phyloP scores from a whole-genome alignment of 257 asterid genomes.

The Ilex asprella region DNA sequence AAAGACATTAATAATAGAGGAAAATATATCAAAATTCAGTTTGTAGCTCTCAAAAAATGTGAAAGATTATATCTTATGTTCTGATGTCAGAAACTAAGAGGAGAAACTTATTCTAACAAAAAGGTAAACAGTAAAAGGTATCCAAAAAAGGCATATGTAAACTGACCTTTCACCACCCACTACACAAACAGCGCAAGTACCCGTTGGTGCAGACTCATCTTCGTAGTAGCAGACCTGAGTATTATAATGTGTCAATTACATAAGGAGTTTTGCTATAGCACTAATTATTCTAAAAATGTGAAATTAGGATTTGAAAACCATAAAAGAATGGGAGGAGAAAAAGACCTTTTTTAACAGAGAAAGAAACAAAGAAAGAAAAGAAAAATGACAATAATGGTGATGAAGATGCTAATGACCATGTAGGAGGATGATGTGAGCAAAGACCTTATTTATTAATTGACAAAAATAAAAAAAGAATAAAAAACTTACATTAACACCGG shows the following conservation, averaged over 20 bases:
- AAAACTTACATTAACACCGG: slow-evolving; percentile 70
- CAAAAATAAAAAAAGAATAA: slow-evolving; percentile 4
- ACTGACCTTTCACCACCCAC: slow-evolving; percentile 86
- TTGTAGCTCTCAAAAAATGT: neutral
- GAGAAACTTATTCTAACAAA: neutral
- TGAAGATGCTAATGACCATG: neutral
- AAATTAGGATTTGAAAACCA: neutral
- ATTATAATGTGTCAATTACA: slow-evolving; percentile 4
- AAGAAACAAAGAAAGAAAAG: neutral
- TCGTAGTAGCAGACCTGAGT: slow-evolving; percentile 78
- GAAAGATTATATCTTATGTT: neutral
- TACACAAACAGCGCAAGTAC: slow-evolving; percentile 93
- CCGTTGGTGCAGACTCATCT: slow-evolving; percentile 79
- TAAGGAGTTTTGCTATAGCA: neutral
- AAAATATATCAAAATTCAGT: neutral
- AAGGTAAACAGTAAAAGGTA: neutral
- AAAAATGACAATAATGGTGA: neutral
- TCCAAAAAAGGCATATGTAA: slow-evolving; percentile 5
- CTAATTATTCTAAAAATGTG: neutral
- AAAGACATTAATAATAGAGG: neutral
- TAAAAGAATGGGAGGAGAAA: slow-evolving; percentile 3
- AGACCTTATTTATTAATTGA: neutral
- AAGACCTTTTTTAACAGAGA: slow-evolving; percentile 1
- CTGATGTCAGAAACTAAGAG: neutral
- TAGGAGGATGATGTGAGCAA: neutral